These are phyloP conservation scores for Leishmania martiniquensis DNA, from an alignment of 208 protist species.

Conservation along the genomic window DNA sequence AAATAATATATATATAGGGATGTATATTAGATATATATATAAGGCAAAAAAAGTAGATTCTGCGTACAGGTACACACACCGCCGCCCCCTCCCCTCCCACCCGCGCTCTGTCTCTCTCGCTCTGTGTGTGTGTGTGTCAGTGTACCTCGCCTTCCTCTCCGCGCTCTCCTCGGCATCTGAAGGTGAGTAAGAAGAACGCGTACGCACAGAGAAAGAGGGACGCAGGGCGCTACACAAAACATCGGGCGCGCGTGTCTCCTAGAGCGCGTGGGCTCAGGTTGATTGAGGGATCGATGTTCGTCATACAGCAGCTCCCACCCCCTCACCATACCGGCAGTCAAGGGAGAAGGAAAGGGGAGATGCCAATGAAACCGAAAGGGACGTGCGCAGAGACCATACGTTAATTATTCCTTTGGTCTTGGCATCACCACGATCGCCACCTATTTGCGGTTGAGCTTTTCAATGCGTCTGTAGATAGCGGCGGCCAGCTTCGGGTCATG, in stretches of 20 bases:
- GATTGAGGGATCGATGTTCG: not conserved
- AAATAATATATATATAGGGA: too few species aligned
- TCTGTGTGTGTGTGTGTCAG: not conserved
- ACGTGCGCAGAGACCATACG: not conserved
- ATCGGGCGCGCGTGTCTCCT: not conserved
- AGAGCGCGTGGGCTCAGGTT: not conserved
- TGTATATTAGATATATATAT: constrained; percentile 11
- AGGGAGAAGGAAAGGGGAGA: not conserved
- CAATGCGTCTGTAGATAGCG: constrained; percentile 42
- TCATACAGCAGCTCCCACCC: not conserved
- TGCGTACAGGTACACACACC: not conserved
- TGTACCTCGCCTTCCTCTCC: too few species aligned
- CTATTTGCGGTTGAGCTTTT: constrained; percentile 36
- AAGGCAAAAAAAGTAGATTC: not conserved
- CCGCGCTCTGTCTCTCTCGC: not conserved
- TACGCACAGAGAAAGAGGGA: not conserved
- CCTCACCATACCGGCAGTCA: not conserved
- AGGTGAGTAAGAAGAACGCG: not conserved
- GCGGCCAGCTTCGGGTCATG: constrained; percentile 51
- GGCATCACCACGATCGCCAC: too few species aligned
- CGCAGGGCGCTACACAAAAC: not conserved
- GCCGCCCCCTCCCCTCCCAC: too few species aligned
- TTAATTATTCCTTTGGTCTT: not conserved
- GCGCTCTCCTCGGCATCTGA: not conserved
- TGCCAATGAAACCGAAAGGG: not conserved